These are phyloP conservation scores for Excoecaria agallocha DNA, from an alignment of 345 rosid species.

Conservation along the genomic window DNA sequence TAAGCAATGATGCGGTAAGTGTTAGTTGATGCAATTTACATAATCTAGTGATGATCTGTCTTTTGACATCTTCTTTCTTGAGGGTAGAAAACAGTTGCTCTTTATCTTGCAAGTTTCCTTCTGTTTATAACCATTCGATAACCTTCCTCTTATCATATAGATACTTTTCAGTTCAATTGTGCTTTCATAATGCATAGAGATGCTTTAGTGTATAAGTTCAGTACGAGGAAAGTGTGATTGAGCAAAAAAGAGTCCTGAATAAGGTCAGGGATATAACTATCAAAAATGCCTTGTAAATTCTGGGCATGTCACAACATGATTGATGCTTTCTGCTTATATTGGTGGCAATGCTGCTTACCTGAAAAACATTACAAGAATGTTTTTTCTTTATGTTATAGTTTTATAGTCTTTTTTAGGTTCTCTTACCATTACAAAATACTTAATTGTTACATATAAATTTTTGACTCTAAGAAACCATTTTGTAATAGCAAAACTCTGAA, in stretches of 20 bases:
- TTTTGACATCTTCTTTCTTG: not conserved
- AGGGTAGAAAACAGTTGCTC: not conserved
- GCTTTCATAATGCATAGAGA: not conserved
- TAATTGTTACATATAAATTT: not conserved
- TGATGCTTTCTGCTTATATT: not conserved
- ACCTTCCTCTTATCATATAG: too few relatives aligned
- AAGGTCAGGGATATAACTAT: not conserved
- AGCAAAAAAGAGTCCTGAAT: not conserved
- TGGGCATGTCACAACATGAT: not conserved
- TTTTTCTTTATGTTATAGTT: not conserved
- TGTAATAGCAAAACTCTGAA: not conserved
- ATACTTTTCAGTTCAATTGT: not conserved
- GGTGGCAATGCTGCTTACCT: not conserved
- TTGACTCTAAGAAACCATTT: not conserved
- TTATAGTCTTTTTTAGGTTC: not conserved
- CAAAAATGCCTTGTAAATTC: not conserved
- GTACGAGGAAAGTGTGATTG: not conserved
- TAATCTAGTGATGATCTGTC: not conserved
- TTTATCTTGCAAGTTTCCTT: not conserved
- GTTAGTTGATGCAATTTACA: constrained; percentile 11
- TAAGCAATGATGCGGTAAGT: constrained; percentile 49
- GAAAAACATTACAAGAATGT: not conserved
- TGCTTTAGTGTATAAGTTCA: too few relatives aligned
- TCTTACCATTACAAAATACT: not conserved
- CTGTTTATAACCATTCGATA: not conserved